Evolutionary conservation across 2,329 filamentous ascomycete species (phyloP).

Genomic region (Penicillium sp.): DNA sequence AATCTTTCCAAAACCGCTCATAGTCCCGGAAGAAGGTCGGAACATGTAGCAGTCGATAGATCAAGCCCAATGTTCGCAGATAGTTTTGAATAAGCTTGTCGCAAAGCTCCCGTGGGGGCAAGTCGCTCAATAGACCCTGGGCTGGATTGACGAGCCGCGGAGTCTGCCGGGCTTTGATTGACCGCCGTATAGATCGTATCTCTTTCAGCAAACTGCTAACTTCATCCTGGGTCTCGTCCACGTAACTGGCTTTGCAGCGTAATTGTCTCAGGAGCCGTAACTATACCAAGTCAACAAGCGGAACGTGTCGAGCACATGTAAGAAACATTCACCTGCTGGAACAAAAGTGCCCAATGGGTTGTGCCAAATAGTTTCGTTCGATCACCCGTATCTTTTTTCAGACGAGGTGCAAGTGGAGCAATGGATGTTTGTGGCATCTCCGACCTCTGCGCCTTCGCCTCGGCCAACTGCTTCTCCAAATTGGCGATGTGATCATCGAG

Average conservation of each 20-base stretch:
- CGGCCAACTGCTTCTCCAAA: background rate
- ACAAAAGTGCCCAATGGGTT: conserved; percentile 15
- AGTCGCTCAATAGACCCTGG: conserved; percentile 16
- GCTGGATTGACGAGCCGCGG: conserved; percentile 19
- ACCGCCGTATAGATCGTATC: conserved; percentile 16
- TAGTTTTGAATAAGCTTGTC: conserved; percentile 26
- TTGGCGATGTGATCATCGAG: background rate
- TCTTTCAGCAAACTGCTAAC: conserved; percentile 14
- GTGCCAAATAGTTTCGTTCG: conserved; percentile 14
- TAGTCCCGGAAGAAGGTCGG: conserved; percentile 36
- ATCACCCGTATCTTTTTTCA: conserved; percentile 4
- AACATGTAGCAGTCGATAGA: conserved; percentile 34
- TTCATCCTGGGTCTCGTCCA: conserved; percentile 11
- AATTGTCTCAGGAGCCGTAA: conserved; percentile 13
- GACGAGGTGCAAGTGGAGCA: conserved; percentile 8
- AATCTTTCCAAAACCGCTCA: conserved; percentile 26
- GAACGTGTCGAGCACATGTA: background rate
- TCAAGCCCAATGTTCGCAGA: conserved; percentile 30
- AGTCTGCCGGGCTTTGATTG: conserved; percentile 20
- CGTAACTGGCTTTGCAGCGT: conserved; percentile 6
- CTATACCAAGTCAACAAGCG: background rate
- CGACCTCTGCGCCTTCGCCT: background rate
- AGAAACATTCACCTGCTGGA: conserved; percentile 11
- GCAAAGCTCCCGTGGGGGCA: conserved; percentile 19
- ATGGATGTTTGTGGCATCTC: conserved; percentile 10